Percentiles rank a stretch among this genome's conserved stretches.
These are phyloP conservation scores for Venturia oleaginea DNA, from an alignment of 2,329 filamentous ascomycete species.

Conservation along the genomic window DNA sequence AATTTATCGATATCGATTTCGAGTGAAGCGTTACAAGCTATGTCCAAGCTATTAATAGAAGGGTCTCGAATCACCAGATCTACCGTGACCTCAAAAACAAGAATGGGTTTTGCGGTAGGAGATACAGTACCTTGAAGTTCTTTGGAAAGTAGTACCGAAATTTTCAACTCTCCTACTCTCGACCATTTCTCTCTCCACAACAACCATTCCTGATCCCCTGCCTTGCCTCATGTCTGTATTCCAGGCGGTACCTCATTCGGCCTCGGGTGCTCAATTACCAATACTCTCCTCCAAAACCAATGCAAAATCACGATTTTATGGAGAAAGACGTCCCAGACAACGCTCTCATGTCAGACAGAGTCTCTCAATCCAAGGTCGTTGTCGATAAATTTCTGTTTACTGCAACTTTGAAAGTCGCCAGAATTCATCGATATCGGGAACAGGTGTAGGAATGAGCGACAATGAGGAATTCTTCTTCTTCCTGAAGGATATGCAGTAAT, in stretches of 20 bases:
- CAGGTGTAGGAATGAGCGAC: slow-evolving; percentile 19
- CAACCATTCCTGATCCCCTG: not conserved
- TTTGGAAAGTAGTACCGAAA: too few relatives aligned
- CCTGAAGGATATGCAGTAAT: slow-evolving; percentile 19
- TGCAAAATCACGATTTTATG: not conserved
- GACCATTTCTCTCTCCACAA: not conserved
- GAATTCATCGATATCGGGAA: slow-evolving; percentile 26
- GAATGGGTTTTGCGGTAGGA: too few relatives aligned
- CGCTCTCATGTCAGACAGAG: too few relatives aligned
- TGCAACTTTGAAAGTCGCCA: too few relatives aligned
- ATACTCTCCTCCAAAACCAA: slow-evolving; percentile 15
- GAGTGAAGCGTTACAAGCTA: too few relatives aligned
- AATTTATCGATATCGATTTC: too few relatives aligned
- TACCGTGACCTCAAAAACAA: too few relatives aligned
- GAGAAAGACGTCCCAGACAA: not conserved
- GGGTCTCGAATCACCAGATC: too few relatives aligned
- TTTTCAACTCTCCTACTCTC: not conserved
- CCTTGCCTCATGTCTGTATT: slow-evolving; percentile 17
- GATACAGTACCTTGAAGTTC: too few relatives aligned
- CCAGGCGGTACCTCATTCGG: slow-evolving; percentile 23
- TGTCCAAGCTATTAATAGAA: too few relatives aligned
- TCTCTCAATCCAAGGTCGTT: too few relatives aligned
- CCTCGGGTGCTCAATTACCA: slow-evolving; percentile 22
- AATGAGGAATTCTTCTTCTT: slow-evolving; percentile 17
- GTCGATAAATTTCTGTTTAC: too few relatives aligned